Evolutionary conservation across 2,329 filamentous ascomycete genomes (phyloP), one percentile per base, ranked within the genome.

Genomic region (Berkeleyomyces rouxiae): DNA sequence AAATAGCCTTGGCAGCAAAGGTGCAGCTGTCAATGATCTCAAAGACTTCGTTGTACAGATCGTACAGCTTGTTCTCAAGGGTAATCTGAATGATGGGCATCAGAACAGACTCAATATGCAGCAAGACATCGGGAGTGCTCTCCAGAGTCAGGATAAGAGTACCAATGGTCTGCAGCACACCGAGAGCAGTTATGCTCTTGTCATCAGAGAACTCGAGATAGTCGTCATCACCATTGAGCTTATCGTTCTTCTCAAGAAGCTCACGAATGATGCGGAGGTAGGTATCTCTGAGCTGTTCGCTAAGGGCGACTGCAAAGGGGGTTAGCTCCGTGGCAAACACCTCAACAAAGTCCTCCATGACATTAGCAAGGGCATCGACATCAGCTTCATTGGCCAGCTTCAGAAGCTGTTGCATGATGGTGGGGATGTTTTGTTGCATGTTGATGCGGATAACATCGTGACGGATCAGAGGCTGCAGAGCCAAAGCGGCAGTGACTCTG

Each of bases 11-110:
- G 66, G 93, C 92, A 9, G 93, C 90, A 72, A 97, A 99, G 6
- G 93, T 99, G 79, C 93, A 99, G 79, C 90, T 96, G 73, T 99
- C 93, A 68, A 99, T 95, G 69, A 99, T 99, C 75, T 99, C 93
- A 68, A 99, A 99, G 4, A 97, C 84, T 72, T 99, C 93, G 72
- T 97, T 99, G 74, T 96, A 99, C 31, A 99, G 77, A 73, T 99
- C 87, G 71, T 96, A 97, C 43, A 99, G 84, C 75, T 96, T 97
- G 77, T 99, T 96, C 75, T 97, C 90, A 31, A 99, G 80, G 0
- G 93, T 99, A 59, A 97, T 88, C 67, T 87, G 88, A 70, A 99
- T 95, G 49, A 99, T 91, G 2, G 93, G 93, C 89, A 97, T 96
- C 66, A 99, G 79, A 61, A 97, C 90, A 23, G 89, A 90, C 74